Conservation (phyloP, 257 asterid species). For the Solanum pinnatisectum region DNA sequence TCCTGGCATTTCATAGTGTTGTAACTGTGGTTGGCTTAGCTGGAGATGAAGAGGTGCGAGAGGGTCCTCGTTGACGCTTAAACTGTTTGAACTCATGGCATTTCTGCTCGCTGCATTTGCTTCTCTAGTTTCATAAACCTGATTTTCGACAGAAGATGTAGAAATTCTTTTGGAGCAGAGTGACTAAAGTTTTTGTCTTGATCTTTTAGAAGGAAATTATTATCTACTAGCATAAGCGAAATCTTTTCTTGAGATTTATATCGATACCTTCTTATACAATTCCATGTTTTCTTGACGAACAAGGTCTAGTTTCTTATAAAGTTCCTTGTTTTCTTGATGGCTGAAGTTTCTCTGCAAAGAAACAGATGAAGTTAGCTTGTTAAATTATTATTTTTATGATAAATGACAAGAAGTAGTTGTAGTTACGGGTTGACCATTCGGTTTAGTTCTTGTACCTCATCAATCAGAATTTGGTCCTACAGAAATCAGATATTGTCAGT, state of each 20-base stretch:
- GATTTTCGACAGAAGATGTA: neutral
- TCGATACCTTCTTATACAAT: constrained; percentile 42
- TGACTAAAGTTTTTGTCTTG: neutral
- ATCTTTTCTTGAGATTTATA: neutral
- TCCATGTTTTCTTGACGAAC: constrained; percentile 43
- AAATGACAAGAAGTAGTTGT: neutral
- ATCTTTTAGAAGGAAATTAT: neutral
- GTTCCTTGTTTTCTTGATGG: constrained; percentile 56
- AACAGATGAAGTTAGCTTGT: constrained; percentile 14
- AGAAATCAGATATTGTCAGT: constrained; percentile 6
- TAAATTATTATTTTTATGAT: neutral
- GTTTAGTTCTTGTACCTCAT: constrained; percentile 48
- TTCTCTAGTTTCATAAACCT: constrained; percentile 46
- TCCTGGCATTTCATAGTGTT: neutral
- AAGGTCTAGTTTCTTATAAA: constrained; percentile 39
- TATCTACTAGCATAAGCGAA: neutral
- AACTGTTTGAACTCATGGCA: constrained; percentile 17
- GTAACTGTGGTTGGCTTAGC: constrained; percentile 18
- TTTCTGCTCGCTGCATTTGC: constrained; percentile 28
- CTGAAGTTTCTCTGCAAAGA: constrained; percentile 51
- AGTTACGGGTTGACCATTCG: constrained; percentile 32
- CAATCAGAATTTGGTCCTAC: constrained; percentile 50
- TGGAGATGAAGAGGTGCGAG: constrained; percentile 17
- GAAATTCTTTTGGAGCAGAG: neutral
- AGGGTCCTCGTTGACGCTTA: constrained; percentile 7